A percentile compares a stretch with the other conserved stretches of the same genome.
Conservation (phyloP, 2,329 filamentous ascomycete species). For the Ophiosphaerella narmari region DNA sequence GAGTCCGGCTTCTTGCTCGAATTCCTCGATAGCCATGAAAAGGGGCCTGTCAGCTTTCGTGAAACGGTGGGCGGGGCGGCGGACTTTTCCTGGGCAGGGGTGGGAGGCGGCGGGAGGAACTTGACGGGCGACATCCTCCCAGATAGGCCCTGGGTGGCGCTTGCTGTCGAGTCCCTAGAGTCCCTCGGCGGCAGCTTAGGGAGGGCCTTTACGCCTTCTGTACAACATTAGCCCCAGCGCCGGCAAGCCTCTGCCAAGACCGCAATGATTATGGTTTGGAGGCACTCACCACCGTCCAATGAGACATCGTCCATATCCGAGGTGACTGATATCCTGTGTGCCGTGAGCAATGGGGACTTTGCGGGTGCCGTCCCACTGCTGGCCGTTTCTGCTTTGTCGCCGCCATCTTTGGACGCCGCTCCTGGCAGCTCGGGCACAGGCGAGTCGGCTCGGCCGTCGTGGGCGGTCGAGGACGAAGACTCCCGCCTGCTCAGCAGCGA, state of each 20-base stretch:
- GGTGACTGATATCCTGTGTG: constrained; percentile 60
- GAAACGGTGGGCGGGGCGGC: constrained; percentile 39
- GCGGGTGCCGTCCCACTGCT: constrained; percentile 28
- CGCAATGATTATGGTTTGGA: constrained; percentile 7
- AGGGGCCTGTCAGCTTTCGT: constrained; percentile 74
- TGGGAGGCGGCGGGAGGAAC: constrained; percentile 45
- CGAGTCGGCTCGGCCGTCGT: constrained; percentile 24
- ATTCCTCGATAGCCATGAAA: constrained; percentile 43
- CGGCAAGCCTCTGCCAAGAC: too few relatives aligned
- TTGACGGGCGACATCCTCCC: constrained; percentile 71
- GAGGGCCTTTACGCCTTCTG: constrained; percentile 41
- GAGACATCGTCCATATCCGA: constrained; percentile 68
- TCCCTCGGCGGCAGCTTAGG: constrained; percentile 61
- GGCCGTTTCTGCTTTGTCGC: constrained; percentile 15
- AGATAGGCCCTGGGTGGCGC: constrained; percentile 68
- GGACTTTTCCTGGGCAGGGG: constrained; percentile 33
- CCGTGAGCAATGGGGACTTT: constrained; percentile 59
- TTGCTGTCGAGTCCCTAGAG: constrained; percentile 44
- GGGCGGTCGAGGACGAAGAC: constrained; percentile 40
- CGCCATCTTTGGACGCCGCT: constrained; percentile 10
- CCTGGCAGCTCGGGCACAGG: constrained; percentile 25
- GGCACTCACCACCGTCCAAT: constrained; percentile 61
- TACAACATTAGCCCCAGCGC: constrained; percentile 13
- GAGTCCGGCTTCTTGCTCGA: constrained; percentile 66
- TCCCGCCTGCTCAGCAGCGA: constrained; percentile 56